Base-by-base conservation (phyloP, 345 rosid species). In the Eutrema japonicum region DNA sequence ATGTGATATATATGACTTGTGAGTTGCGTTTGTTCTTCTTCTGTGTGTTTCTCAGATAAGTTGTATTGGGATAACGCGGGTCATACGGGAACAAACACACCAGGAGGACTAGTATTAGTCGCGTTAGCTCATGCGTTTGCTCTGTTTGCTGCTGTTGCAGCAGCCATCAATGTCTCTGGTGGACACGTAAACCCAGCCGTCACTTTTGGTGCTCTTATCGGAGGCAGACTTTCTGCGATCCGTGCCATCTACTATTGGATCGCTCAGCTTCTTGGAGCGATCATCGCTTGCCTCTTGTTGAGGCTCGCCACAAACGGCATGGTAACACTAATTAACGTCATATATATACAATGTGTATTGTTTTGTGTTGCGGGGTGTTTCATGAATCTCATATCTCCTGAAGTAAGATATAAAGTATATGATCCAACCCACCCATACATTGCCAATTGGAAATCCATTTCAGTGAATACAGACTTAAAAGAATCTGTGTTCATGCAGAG, bases 181-280 rank as follows among this genome's bases (percentile, higher is more conserved):
- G 97, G 93, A 64, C 96, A 91, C 10, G 77, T 91, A 2, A 91
- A 91, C 70, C 95, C 97, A 1, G 97, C 97, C 0, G 90, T 87
- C 61, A 89, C 97, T 63, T 86, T 88, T 6, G 93, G 88, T 37
- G 82, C 92, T 36, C 89, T 89, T 12, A 71, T 89, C 3, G 92
- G 92, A n/a, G 96, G 96, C 4, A 82, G 91, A 72, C 50, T 92
- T 43, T 81, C 92, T 0, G 70, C 79, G 7, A 26, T 92, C 16
- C 87, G 88, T 2, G 90, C 90, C 66, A 29, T 83, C 38, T 85
- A 50, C 74, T 92, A 89, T 68, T 89, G 93, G 93, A 54, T 86
- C 22, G 96, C 93, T 78, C 96, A 89, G 81, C 83, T 92, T 54
- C 74, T 89, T 66, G 92, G 90, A 7, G 83, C 96, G 14, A 41